These are phyloP conservation scores for Coriaria nepalensis DNA, from an alignment of 306 rosid genomes.

Conservation along the genomic window DNA sequence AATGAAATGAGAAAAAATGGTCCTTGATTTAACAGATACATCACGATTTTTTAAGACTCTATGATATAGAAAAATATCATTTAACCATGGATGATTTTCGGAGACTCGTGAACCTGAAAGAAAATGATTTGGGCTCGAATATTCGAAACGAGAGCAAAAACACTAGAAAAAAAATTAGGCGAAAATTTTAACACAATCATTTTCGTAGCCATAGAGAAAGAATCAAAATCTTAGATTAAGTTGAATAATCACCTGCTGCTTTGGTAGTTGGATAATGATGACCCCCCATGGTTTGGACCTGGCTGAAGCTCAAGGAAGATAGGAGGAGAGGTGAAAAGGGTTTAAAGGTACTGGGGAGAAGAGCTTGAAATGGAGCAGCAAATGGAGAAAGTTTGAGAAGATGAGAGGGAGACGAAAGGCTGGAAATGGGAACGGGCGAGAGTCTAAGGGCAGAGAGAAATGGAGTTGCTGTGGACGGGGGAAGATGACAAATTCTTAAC, in stretches of 20 bases:
- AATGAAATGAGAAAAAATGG: too few relatives aligned
- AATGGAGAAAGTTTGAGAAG: conserved; percentile 11
- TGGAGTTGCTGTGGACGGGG: conserved; percentile 24
- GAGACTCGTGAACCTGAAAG: too few relatives aligned
- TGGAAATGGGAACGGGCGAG: conserved; percentile 10
- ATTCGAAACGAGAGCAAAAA: too few relatives aligned
- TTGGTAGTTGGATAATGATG: conserved; percentile 7
- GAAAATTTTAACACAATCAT: neutral
- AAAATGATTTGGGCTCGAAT: too few relatives aligned
- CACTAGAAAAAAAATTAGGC: neutral
- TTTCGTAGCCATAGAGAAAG: neutral
- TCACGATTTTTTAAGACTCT: too few relatives aligned
- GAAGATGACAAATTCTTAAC: conserved; percentile 34
- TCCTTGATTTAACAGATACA: too few relatives aligned
- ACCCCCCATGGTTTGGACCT: conserved; percentile 5
- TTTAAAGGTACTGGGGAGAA: conserved; percentile 17
- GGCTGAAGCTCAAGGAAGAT: conserved; percentile 2
- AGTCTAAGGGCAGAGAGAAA: conserved; percentile 20
- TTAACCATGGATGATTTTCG: too few relatives aligned
- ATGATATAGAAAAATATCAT: too few relatives aligned
- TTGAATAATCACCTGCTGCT: conserved; percentile 6
- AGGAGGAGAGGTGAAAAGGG: too few relatives aligned
- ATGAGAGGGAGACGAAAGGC: conserved; percentile 15
- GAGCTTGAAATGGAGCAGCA: conserved; percentile 4
- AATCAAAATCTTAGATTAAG: neutral